Base-by-base conservation (phyloP, 225 moss, liverwort and hornwort species). In the Pseudoscleropodium purum region DNA sequence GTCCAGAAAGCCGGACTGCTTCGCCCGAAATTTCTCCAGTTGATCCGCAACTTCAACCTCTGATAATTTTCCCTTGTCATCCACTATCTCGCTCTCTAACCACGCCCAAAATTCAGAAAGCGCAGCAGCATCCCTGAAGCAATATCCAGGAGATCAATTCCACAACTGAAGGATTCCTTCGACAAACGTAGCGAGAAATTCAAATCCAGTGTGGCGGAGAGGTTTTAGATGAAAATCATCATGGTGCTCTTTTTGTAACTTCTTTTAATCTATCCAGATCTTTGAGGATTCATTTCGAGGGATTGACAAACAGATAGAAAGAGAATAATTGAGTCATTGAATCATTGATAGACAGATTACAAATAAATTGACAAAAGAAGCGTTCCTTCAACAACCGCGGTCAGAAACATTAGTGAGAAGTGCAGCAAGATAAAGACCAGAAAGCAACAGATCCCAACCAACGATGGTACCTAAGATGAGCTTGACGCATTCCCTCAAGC, bases 401-500 rank as follows among this genome's bases (percentile, higher is more conserved):
- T 18, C 64, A 83, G 49, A 80, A 75, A 90, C 18, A 90, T 69
- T 64, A 74, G 79, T 68, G 62, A 52, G 27, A 82, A 61, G 52
- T 60, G 54, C 87, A 91, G 65, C 60, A 70, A 89, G 83, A 51
- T 37, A 75, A 90, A 23, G 61, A 66, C 24, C 37, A 80, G 84
- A 89, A 64, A 75, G 67, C 77, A 45, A 77, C 64, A 66, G 57
- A 63, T 69, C n/a, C n/a, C 72, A 82, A 69, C 41, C 49, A 81
- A 84, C 31, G 54, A 59, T 86, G 65, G 64, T 88, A 99, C 99
- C 99, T 95, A 26, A 99, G 93, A 92, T 99, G 99, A 82, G 99
- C 99, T 90, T 99, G 97, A 92, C 95, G 95, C 99, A 99, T 99
- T 93, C 99, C 99, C 88, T 99, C 96, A 41, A 99, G 97, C 91